Percentiles rank a stretch among this genome's conserved stretches.
These are phyloP conservation scores for Aspergillus sclerotiicarbonarius DNA, from an alignment of 495 filamentous ascomycete genomes.

Conservation along the genomic window DNA sequence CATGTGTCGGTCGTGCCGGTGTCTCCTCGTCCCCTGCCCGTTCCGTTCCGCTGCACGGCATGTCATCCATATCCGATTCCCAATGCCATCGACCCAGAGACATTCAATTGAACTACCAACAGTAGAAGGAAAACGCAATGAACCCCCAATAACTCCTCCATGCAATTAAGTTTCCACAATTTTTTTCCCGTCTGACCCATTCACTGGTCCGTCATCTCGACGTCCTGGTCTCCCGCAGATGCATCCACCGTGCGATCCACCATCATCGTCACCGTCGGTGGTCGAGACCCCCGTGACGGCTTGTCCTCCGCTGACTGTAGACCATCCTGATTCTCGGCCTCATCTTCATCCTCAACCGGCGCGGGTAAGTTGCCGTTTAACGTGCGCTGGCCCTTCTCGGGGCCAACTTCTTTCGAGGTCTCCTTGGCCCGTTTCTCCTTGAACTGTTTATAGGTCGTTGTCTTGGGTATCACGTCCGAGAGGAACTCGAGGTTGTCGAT, in stretches of 20 bases:
- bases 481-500: constrained; percentile 96
- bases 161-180: constrained; percentile 12
- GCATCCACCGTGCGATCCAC: constrained; percentile 35
- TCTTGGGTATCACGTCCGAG: constrained; percentile 83
- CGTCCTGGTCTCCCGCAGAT: constrained; percentile 27
- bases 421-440: constrained; percentile 62
- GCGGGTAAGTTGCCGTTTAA: constrained; percentile 39
- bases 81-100: constrained; percentile 13
- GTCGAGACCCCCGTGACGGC: constrained; percentile 27
- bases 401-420: constrained; percentile 36
- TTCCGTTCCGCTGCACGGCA: constrained; percentile 9
- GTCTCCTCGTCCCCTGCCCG: constrained; percentile 8
- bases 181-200: constrained; percentile 16
- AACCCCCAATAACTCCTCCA: constrained; percentile 29
- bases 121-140: constrained; percentile 13
- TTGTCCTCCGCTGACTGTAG: constrained; percentile 18
- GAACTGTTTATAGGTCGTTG: constrained; percentile 73
- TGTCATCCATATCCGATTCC: constrained; percentile 2
- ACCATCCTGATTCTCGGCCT: constrained; percentile 9
- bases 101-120: constrained; percentile 12
- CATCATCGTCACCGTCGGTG: constrained; percentile 38
- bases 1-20: neutral
- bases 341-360: constrained; percentile 24
- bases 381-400: constrained; percentile 55
- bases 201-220: constrained; percentile 45